Conservation (phyloP, 192 early-diverging fungal genomes). For the Geosiphon pyriformis region DNA sequence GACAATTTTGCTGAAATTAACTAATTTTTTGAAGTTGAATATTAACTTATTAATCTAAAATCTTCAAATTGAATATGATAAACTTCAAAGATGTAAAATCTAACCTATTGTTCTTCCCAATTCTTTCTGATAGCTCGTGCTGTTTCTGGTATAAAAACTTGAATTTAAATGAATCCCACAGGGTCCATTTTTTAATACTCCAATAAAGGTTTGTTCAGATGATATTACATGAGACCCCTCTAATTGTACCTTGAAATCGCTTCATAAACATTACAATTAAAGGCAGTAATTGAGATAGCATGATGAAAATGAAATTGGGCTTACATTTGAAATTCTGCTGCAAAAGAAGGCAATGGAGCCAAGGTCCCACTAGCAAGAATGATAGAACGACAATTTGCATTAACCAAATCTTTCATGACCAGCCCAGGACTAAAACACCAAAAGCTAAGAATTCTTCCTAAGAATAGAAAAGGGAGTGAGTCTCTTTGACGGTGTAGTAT, state of each 20-base stretch:
- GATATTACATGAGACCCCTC: slow-evolving; percentile 57
- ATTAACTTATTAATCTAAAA: no score
- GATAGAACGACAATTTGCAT: slow-evolving; percentile 37
- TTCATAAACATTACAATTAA: neutral
- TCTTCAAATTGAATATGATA: no score
- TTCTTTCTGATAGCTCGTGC: slow-evolving; percentile 36
- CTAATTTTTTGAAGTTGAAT: no score
- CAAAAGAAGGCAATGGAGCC: slow-evolving; percentile 52
- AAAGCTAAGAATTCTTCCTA: slow-evolving; percentile 28
- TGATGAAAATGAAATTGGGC: neutral
- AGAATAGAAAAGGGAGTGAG: neutral
- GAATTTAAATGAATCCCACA: slow-evolving; percentile 33
- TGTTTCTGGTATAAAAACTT: slow-evolving; percentile 36
- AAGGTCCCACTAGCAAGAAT: slow-evolving; percentile 63
- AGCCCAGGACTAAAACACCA: slow-evolving; percentile 61
- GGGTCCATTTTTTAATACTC: slow-evolving; percentile 40
- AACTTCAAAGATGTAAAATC: neutral
- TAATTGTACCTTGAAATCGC: slow-evolving; percentile 36
- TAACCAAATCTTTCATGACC: slow-evolving; percentile 47
- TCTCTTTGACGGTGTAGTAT: neutral
- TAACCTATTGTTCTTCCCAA: slow-evolving; percentile 33
- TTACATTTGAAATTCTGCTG: slow-evolving; percentile 50
- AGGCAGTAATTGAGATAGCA: no score
- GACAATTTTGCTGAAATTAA: slow-evolving; percentile 37
- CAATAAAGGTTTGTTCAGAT: slow-evolving; percentile 44